A percentile compares a stretch with the other conserved stretches of the same genome.
Conservation (phyloP, 495 filamentous ascomycete genomes). For the Penicillium chermesinum region DNA sequence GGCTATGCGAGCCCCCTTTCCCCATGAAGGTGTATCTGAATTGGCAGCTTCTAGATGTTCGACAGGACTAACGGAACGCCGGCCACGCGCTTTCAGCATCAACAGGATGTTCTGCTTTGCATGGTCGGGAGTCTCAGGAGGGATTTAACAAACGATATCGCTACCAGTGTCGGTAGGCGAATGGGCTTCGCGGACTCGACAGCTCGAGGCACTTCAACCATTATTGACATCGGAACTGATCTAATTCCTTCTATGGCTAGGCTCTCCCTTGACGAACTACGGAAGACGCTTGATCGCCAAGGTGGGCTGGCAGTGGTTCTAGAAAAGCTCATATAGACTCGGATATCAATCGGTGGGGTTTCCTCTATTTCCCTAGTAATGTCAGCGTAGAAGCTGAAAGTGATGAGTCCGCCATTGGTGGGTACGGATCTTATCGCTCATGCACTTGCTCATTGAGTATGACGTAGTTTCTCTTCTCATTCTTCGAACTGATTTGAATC, state of each 20-base stretch:
- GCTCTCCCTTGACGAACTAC: constrained; percentile 1
- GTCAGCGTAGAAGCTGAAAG: constrained; percentile 1
- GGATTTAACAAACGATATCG: constrained; percentile 4
- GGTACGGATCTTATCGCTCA: neutral
- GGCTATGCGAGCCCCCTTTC: constrained; percentile 18
- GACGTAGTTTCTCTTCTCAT: neutral
- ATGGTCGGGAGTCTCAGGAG: neutral
- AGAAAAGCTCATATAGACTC: neutral
- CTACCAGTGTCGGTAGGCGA: neutral
- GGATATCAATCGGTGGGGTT: neutral
- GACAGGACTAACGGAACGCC: constrained; percentile 1
- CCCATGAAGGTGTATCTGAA: constrained; percentile 19
- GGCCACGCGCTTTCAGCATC: constrained; percentile 2
- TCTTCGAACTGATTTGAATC: no score
- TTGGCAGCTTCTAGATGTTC: constrained; percentile 22
- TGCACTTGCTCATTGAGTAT: neutral
- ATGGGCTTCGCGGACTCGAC: constrained; percentile 3
- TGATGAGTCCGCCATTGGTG: constrained; percentile 2
- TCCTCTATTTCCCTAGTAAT: neutral
- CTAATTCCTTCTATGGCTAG: neutral
- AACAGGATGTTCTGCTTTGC: constrained; percentile 1
- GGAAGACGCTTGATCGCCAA: constrained; percentile 1
- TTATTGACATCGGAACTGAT: neutral
- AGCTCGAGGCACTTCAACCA: constrained; percentile 1
- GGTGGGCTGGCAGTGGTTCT: neutral